Percentiles rank a stretch among this genome's conserved stretches.
phyloP scores from a whole-genome alignment of 768 basidiomycete genomes.

The Thelephora ganbajun region DNA sequence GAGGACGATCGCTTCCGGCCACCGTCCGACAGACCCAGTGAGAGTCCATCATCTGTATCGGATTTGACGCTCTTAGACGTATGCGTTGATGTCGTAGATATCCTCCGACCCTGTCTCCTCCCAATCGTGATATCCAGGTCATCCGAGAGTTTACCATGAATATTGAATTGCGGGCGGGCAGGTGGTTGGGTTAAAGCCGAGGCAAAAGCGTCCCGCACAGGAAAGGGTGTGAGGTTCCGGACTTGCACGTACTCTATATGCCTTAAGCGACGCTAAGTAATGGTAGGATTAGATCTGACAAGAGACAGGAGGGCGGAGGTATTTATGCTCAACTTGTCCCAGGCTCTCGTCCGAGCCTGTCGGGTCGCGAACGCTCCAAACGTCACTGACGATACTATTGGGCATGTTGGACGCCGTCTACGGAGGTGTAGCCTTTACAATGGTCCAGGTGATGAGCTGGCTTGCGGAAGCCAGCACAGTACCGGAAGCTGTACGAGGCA shows the following conservation, averaged over 20 bases:
- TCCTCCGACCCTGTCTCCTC: constrained; percentile 43
- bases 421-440: too few relatives aligned
- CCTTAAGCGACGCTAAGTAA: constrained; percentile 47
- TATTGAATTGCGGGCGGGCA: constrained; percentile 43
- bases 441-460: too few relatives aligned
- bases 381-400: too few relatives aligned
- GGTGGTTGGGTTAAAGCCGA: constrained; percentile 60
- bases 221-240: constrained; percentile 75
- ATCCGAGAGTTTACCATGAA: constrained; percentile 46
- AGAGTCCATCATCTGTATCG: constrained; percentile 23
- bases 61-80: constrained; percentile 31
- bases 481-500: too few relatives aligned
- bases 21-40: constrained; percentile 15
- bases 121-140: constrained; percentile 53
- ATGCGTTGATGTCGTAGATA: constrained; percentile 43
- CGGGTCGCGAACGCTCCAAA: too few relatives aligned
- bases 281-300: too few relatives aligned
- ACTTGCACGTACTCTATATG: constrained; percentile 64
- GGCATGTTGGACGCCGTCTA: too few relatives aligned
- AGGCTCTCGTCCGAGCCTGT: too few relatives aligned
- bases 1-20: constrained; percentile 33
- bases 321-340: too few relatives aligned
- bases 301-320: too few relatives aligned
- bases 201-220: constrained; percentile 62
- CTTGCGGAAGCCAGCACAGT: too few relatives aligned